These are phyloP conservation scores for Monosporascus sp. DNA, from an alignment of 2,329 filamentous ascomycete genomes.

Conservation along the genomic window DNA sequence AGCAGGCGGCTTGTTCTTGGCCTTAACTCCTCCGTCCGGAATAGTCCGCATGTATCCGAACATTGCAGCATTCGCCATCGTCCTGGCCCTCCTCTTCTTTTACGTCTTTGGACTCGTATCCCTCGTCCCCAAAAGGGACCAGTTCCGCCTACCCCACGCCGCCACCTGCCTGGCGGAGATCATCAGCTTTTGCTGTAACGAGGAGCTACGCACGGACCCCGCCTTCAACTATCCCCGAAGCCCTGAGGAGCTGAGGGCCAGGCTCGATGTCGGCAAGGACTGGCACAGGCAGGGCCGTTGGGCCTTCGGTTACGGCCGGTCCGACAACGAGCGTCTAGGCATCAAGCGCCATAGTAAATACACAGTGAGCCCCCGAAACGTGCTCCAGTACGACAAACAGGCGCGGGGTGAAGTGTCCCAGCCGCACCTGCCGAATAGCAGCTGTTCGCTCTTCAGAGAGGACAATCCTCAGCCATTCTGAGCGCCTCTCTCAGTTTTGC, in stretches of 20 bases:
- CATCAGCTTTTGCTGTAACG: constrained; percentile 71
- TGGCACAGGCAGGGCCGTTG: constrained; percentile 46
- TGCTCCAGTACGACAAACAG: constrained; percentile 16
- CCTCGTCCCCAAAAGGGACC: constrained; percentile 55
- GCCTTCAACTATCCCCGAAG: constrained; percentile 65
- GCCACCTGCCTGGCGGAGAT: constrained; percentile 71
- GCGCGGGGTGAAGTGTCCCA: constrained; percentile 20
- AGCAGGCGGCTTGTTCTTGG: constrained; percentile 68
- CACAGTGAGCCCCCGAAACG: constrained; percentile 20
- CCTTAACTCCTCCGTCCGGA: constrained; percentile 52
- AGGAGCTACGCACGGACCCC: constrained; percentile 65
- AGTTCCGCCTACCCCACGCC: constrained; percentile 66
- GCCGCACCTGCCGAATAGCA: constrained; percentile 13
- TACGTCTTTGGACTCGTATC: constrained; percentile 61
- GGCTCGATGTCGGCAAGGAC: constrained; percentile 54
- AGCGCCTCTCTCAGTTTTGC: constrained; percentile 4
- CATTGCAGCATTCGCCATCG: constrained; percentile 65
- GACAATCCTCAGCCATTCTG: neutral
- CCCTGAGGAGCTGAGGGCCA: constrained; percentile 63
- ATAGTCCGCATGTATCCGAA: constrained; percentile 66
- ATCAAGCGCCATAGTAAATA: constrained; percentile 25
- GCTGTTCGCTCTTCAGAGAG: constrained; percentile 14
- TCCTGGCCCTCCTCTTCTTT: constrained; percentile 67
- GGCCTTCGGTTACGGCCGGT: constrained; percentile 42
- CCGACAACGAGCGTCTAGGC: constrained; percentile 23